Base-by-base conservation (phyloP, 495 filamentous ascomycete genomes). In the Penicillium soppii region DNA sequence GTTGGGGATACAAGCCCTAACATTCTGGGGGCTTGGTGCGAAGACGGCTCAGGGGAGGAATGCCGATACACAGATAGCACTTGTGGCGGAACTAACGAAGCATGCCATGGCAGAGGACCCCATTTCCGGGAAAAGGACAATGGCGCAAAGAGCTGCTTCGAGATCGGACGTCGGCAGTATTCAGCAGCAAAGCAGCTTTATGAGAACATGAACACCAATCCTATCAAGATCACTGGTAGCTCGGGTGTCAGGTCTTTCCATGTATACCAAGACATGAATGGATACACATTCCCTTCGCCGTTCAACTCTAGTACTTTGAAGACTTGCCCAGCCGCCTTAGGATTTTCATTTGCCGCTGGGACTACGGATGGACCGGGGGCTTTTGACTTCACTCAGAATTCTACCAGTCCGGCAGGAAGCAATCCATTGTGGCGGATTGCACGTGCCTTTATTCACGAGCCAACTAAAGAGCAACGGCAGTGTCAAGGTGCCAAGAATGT, bases 1-100 rank as follows among this genome's bases (percentile, higher is more conserved):
- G 91, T 97, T 25, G 94, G 94, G 4, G 94, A 98, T 57, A 95
- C 91, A 1, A 87, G 83, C 29, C 94, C 94, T 1, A 98, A 97
- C 60, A 81, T 92, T 4, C 79, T 89, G 4, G 94, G 94, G 1
- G 85, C 87, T n/a, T 90, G 78, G 73, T 91, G 87, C 54, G 86
- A 91, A 50, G 87, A 90, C 61, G 84, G 85, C 4, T 83, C 86
- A 13, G 81, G 78, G n/a, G 62, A 81, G 51, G 67, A 74, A 63
- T 90, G 87, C 50, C 76, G 75, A 22, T 89, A 91, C 50, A 72
- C 85, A 49, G 87, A 90, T 54, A 91, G 87, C 58, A 90, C 90
- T 4, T 98, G 94, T 65, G 78, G 76, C 16, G 88, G 89, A 16
- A 83, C 76, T 50, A 90, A 79, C 9, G 82, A 92, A 61, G 69